These are phyloP conservation scores for Bullera alba DNA, from an alignment of 768 basidiomycete genomes.

Conservation along the genomic window DNA sequence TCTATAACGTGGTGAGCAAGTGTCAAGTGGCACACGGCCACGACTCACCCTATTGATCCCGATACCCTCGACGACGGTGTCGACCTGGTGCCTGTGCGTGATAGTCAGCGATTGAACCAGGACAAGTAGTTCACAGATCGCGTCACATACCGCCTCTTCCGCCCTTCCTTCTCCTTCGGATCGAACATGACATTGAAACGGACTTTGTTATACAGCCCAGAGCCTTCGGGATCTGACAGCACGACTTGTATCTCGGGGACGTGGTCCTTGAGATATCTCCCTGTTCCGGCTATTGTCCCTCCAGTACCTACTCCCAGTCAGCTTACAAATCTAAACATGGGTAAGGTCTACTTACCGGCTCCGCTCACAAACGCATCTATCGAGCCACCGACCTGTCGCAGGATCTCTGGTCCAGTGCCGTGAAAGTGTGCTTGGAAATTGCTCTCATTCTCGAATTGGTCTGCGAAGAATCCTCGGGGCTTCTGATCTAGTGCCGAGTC, in stretches of 20 bases:
- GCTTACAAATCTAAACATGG: background rate
- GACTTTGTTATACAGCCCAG: constrained; percentile 92
- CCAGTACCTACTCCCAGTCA: constrained; percentile 65
- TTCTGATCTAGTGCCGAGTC: constrained; percentile 23
- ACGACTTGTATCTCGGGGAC: constrained; percentile 61
- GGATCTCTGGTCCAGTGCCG: constrained; percentile 91
- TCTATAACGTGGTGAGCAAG: constrained; percentile 8
- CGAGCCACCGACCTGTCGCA: constrained; percentile 78
- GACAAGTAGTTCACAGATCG: constrained; percentile 30
- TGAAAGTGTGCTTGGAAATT: constrained; percentile 83
- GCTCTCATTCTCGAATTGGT: constrained; percentile 94
- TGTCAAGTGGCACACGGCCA: background rate
- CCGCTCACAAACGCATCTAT: constrained; percentile 83
- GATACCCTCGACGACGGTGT: constrained; percentile 74
- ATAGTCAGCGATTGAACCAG: background rate
- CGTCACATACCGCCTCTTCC: constrained; percentile 57
- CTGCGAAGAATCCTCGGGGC: constrained; percentile 78
- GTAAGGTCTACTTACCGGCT: constrained; percentile 56
- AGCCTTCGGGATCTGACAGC: constrained; percentile 82
- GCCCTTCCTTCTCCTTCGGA: constrained; percentile 85
- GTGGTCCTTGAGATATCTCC: constrained; percentile 69
- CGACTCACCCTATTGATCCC: constrained; percentile 61
- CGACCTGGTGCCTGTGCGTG: constrained; percentile 54
- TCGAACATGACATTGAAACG: constrained; percentile 94
- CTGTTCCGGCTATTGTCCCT: constrained; percentile 83